A percentile compares a stretch with the other conserved stretches of the same genome.
Evolutionary conservation across 768 basidiomycete species (phyloP).

Genomic region (Leccinum disarticulatum): DNA sequence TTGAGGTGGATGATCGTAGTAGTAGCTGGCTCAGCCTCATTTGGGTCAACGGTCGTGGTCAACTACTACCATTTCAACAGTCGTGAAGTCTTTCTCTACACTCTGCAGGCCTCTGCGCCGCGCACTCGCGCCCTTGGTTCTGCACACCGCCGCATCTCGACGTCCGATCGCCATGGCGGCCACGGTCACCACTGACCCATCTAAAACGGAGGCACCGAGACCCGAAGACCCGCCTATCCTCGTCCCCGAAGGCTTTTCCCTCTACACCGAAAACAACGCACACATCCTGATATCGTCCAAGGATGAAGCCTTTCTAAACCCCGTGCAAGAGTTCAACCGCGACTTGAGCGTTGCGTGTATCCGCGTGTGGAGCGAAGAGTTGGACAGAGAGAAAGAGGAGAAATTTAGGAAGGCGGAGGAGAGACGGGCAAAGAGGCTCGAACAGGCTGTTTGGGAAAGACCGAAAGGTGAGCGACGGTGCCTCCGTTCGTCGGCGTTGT

Average conservation of each 20-base stretch:
- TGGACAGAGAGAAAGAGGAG: constrained; percentile 60
- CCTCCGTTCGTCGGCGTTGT: neutral
- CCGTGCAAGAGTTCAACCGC: constrained; percentile 97
- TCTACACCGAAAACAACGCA: constrained; percentile 81
- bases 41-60: neutral
- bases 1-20: neutral
- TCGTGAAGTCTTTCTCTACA: constrained; percentile 21
- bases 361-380: constrained; percentile 78
- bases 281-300: constrained; percentile 68
- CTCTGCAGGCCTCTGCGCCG: constrained; percentile 33
- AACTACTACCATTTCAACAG: neutral
- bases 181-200: neutral
- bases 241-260: constrained; percentile 71
- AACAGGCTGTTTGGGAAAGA: constrained; percentile 40
- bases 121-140: constrained; percentile 1
- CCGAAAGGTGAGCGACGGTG: constrained; percentile 42
- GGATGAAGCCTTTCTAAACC: constrained; percentile 93
- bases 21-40: neutral
- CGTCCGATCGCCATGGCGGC: constrained; percentile 11
- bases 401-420: constrained; percentile 57
- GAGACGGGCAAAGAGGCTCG: constrained; percentile 41
- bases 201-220: neutral
- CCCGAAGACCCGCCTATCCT: constrained; percentile 26
- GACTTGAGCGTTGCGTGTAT: constrained; percentile 93
- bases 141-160: neutral